Conservation (phyloP, 257 asterid genomes). For the Osmanthus fragrans region DNA sequence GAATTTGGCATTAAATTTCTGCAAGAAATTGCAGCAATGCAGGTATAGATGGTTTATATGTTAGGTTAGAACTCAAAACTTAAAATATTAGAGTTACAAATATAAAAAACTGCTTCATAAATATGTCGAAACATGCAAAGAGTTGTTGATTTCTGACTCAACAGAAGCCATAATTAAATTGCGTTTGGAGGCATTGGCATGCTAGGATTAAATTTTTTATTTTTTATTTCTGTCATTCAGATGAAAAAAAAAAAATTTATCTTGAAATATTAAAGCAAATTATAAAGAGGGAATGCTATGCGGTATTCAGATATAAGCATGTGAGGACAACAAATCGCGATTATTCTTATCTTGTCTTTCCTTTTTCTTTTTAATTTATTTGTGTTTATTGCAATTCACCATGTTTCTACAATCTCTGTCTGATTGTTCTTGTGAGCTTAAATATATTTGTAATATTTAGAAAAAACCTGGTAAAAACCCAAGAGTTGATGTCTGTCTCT, state of each 20-base stretch:
- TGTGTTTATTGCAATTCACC: neutral
- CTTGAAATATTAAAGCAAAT: neutral
- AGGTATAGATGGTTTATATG: neutral
- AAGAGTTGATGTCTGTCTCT: neutral
- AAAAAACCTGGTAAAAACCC: neutral
- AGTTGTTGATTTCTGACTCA: neutral
- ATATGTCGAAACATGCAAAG: neutral
- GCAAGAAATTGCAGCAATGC: neutral
- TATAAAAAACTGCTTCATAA: neutral
- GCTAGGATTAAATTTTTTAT: too few relatives aligned
- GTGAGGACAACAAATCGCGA: neutral
- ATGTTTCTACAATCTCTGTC: too few relatives aligned
- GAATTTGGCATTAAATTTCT: neutral
- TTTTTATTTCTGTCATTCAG: neutral
- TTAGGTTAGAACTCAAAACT: neutral
- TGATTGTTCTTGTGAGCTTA: too few relatives aligned
- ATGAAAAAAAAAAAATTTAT: too few relatives aligned
- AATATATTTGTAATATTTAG: too few relatives aligned
- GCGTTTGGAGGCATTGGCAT: neutral
- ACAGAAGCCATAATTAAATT: neutral
- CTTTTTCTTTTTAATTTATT: too few relatives aligned
- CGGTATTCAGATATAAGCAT: neutral
- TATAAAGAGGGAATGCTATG: too few relatives aligned
- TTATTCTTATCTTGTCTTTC: too few relatives aligned
- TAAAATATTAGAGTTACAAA: neutral